Base-by-base conservation (phyloP, 805 yeast species). In the Cyberlindnera suaveolens region DNA sequence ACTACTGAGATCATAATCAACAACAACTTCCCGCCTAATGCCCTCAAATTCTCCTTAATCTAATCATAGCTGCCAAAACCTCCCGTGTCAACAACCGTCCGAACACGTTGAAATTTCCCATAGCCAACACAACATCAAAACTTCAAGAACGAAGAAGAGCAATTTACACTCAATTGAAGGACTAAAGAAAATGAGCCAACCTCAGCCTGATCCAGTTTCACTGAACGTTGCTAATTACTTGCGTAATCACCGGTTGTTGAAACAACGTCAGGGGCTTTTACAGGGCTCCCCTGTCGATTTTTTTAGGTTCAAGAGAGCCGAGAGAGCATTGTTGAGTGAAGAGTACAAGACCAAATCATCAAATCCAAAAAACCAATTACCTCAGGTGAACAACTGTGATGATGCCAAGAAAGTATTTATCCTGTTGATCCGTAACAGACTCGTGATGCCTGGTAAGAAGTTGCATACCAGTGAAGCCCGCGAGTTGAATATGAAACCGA, bases 241-340 rank as follows among this genome's bases (percentile, higher is more conserved):
- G 48, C 79, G 91, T 47, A 76, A 78, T 52, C 75, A 85, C 62
- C 60, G 68, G 30, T 63, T 66, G n/a, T 70, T 91, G 49, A 93
- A 91, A 58, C 85, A 82, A 63, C 78, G 99, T 55, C 75, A 77
- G 48, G 97, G 97, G 13, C 62, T 82, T n/a, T 68, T 82, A 42
- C 81, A 82, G 54, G 80, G 83, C 43, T 76, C 76, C 49, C 80
- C 79, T 38, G 74, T 78, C 31, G 96, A 87, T 46, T 89, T 93
- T 63, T 93, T 91, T 74, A 74, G 95, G 52, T 84, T 72, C 62
- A 91, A 91, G 63, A 77, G 99, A 56, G 83, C 87, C 35, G 66
- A 78, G 13, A 71, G 98, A 51, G 95, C 95, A 1, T 71, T 91
- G 44, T 66, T 78, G 31, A 78, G 88, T 42, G 82, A 77, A 2